Evolutionary conservation across 495 filamentous ascomycete genomes (phyloP), one percentile per base, ranked within the genome.

Genomic region (Podospora appendiculata): DNA sequence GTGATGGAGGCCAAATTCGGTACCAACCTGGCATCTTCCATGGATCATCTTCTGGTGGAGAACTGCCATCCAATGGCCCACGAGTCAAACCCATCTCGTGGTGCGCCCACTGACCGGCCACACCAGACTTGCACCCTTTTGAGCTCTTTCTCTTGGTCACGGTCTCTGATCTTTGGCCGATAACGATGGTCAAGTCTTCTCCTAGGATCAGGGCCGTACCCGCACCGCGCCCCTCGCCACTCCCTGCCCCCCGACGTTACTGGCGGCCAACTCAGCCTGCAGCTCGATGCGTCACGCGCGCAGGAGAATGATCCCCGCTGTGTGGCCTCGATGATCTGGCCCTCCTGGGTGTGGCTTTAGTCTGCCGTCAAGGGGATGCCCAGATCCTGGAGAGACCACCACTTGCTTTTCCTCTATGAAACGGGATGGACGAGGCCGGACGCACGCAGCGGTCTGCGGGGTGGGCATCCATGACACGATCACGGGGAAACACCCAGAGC

Each of bases 21-120:
- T 66, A 62, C 63, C 63, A 59, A 39, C 42, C 50, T 54, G 45
- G 42, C 46, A n/a, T 49, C 52, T 53, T 47, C 48, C 56, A 47
- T 60, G 60, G 61, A 42, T 64, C 48, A 57, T 41, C 41, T 46
- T 38, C 46, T 32, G 53, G 56, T 57, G 56, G 58, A 53, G 57
- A 57, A 51, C 19, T 1, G 40, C 25, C 51, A 47, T 54, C 62
- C 62, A 60, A 65, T 10, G 10, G 7, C 13, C 19, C 43, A 17
- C 25, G 32, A 63, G 47, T 42, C 51, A 47, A 40, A 42, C 19
- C 32, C 45, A 54, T 40, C 4, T 47, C 33, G 34, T 38, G 43
- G 41, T 57, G 49, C 52, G 45, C 47, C 53, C 49, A 38, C 52
- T 54, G 58, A 52, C 32, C 41, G 53, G 58, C 45, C 51, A 59